phyloP scores from a whole-genome alignment of 2,329 filamentous ascomycete genomes.

The Penicillium sp. region DNA sequence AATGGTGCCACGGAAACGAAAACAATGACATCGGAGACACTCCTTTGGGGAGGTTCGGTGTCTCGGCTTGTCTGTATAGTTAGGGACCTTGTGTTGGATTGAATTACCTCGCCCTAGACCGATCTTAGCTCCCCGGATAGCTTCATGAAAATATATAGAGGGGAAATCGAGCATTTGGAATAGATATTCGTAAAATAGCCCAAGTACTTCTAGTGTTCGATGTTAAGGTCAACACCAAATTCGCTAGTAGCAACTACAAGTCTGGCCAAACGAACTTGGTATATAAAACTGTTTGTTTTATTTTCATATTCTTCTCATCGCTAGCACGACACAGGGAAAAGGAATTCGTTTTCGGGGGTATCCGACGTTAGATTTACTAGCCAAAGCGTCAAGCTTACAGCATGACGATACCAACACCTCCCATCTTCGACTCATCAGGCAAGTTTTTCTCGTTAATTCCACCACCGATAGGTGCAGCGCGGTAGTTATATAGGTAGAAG shows the following conservation, averaged over 20 bases:
- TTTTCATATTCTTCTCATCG: slow-evolving; percentile 6
- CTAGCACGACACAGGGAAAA: slow-evolving; percentile 10
- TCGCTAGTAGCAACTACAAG: not conserved
- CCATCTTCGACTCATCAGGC: slow-evolving; percentile 73
- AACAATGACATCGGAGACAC: not conserved
- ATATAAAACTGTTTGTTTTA: not conserved
- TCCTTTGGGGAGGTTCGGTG: not conserved
- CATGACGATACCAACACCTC: slow-evolving; percentile 89
- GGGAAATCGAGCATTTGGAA: not conserved
- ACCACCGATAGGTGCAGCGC: slow-evolving; percentile 77
- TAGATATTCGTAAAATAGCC: not conserved
- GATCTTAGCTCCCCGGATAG: not conserved
- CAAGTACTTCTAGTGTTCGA: not conserved
- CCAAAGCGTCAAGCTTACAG: slow-evolving; percentile 47
- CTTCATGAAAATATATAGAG: not conserved
- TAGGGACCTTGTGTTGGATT: not conserved
- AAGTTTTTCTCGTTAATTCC: slow-evolving; percentile 78
- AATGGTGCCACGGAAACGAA: not conserved
- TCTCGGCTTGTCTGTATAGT: not conserved
- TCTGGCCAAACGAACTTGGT: not conserved
- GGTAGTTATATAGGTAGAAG: slow-evolving; percentile 98
- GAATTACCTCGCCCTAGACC: not conserved
- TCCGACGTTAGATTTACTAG: slow-evolving; percentile 13
- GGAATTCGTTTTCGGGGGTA: slow-evolving; percentile 18
- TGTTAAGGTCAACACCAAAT: not conserved